Base-by-base conservation (phyloP, 306 rosid species). In the Crotalaria pallida region DNA sequence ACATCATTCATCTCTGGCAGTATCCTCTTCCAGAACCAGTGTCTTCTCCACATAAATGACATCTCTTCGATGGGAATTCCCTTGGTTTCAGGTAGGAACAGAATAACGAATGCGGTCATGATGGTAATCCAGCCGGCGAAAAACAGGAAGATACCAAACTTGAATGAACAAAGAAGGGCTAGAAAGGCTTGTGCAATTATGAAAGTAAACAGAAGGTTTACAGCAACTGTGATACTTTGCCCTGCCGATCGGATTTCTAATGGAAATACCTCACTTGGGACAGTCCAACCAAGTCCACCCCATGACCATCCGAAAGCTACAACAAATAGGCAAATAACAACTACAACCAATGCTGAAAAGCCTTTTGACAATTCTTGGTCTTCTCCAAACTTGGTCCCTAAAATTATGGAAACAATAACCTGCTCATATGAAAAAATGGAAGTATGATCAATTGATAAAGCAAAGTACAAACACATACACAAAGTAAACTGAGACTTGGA, bases 251-350 rank as follows among this genome's bases (percentile, higher is more conserved):
- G 56, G 55, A 78, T 78, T 58, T 82, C 86, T 11, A 82, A 50
- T 4, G 86, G 86, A 53, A 77, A 82, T 69, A 82, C 78, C 80
- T 82, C 86, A 59, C 86, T 82, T 2, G 86, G 86, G 0, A 82
- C 57, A 10, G 83, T 73, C 86, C 86, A 82, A 0, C 86, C 82
- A 49, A 82, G 80, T 10, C 83, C 83, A 0, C 86, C 86, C 86
- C 86, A 82, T 23, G 86, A 82, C 83, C 83, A 82, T 33, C 82
- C 86, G 27, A 82, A 82, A 9, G 96, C 97, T 63, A 93, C 0
- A 61, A 93, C 98, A 55, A 93, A 93, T 13, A 93, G 85, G 82
- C 98, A 93, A 7, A 93, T 70, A 77, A 90, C 75, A 7, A 53
- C 69, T 69, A 93, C 96, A 17, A 93, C 97, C 74, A 88, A 18